Base-by-base conservation (phyloP, 2,329 filamentous ascomycete genomes). In the Phoma sp. region DNA sequence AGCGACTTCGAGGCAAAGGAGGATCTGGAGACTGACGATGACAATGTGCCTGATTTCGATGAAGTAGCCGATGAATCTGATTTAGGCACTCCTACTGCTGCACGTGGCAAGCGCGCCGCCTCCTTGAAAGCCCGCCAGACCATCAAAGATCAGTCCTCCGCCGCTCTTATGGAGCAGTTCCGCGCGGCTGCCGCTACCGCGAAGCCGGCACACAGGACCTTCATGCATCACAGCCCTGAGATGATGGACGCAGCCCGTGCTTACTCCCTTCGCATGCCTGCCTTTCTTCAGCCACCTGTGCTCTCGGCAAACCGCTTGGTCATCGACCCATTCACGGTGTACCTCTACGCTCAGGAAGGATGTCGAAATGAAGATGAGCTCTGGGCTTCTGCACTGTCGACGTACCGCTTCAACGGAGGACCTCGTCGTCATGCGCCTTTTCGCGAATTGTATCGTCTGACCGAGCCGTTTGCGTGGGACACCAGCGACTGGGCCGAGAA, bases 401-500 rank as follows among this genome's bases (percentile, higher is more conserved):
- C 32, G 29, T 56, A 56, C 39, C 42, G 42, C 34, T 56, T 56
- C 23, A n/a, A n/a, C n/a, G 53, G 48, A 17, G 47, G 42, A 1
- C 42, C 42, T 5, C 53, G 53, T 21, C 33, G 14, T 28, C 18
- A 30, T 29, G 39, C 30, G 30, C 36, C 18, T 3, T 71, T 56
- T 49, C 67, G 68, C 26, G 66, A 68, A 58, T 48, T 72, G n/a
- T 51, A 69, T 23, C 61, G 55, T 4, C 30, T 73, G 21, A 63
- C 56, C 7, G 33, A 62, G 7, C 69, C 67, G 3, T 17, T 30
- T 1, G 10, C n/a, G 0, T 32, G 30, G 7, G 67, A 72, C 30
- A 43, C 29, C 0, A 62, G 60, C 37, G 69, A 70, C 10, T 71
- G 66, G 66, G 69, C 68, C 0, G 71, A 74, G 56, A 71, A 70